phyloP scores from a whole-genome alignment of 2,329 filamentous ascomycete species.

The Phyllachora maydis region DNA sequence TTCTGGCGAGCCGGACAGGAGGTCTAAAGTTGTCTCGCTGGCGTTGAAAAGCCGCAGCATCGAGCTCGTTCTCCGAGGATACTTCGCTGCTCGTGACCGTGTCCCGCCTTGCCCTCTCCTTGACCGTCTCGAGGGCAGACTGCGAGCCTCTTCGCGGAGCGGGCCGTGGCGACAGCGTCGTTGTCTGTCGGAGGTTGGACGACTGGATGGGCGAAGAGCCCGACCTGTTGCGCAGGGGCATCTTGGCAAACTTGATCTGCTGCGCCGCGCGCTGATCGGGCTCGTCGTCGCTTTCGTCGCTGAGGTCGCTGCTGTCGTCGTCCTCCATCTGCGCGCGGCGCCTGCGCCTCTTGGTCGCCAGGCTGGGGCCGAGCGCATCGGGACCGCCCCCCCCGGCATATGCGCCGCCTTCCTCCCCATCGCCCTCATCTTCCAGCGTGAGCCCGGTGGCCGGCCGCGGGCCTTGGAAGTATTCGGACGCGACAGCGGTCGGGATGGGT shows the following conservation, averaged over 20 bases:
- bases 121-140: conserved; percentile 47
- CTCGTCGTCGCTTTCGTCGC: conserved; percentile 69
- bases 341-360: conserved; percentile 44
- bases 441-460: conserved; percentile 40
- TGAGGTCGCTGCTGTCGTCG: conserved; percentile 69
- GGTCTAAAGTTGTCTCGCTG: conserved; percentile 39
- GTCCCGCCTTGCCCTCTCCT: conserved; percentile 48
- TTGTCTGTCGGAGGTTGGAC: conserved; percentile 36
- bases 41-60: conserved; percentile 42
- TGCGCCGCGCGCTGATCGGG: conserved; percentile 54
- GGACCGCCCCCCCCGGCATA: conserved; percentile 45
- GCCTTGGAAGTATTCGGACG: conserved; percentile 67
- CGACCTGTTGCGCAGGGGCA: conserved; percentile 71
- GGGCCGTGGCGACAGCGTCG: conserved; percentile 23
- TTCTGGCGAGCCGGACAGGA: conserved; percentile 28
- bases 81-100: conserved; percentile 69
- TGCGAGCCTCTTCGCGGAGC: conserved; percentile 44
- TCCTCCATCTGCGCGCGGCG: conserved; percentile 60
- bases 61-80: conserved; percentile 64
- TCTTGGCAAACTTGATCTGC: conserved; percentile 90
- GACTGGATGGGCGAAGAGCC: conserved; percentile 72
- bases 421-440: conserved; percentile 48
- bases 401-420: conserved; percentile 55
- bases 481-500: conserved; percentile 64
- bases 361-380: conserved; percentile 47